Conservation (phyloP, 2,329 filamentous ascomycete genomes). For the Aureobasidium namibiae region DNA sequence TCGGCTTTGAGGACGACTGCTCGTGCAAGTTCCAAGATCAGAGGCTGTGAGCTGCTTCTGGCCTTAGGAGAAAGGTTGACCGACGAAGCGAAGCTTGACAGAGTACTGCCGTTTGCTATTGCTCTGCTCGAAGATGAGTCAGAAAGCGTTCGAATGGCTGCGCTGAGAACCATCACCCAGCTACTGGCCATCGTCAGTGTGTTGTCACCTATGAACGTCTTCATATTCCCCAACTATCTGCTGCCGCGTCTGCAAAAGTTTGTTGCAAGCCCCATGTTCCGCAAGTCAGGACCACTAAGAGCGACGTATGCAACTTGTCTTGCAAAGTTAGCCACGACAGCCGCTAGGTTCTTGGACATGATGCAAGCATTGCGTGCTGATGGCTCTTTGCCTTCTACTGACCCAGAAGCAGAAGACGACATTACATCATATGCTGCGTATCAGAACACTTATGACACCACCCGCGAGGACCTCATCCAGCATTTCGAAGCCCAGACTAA, state of each 20-base stretch:
- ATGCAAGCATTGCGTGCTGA: conserved; percentile 80
- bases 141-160: conserved; percentile 77
- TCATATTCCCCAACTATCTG: conserved; percentile 60
- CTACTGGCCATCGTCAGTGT: conserved; percentile 78
- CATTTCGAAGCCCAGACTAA: conserved; percentile 86
- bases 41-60: conserved; percentile 83
- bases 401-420: conserved; percentile 71
- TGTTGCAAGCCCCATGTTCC: conserved; percentile 41
- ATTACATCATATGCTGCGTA: conserved; percentile 61
- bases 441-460: conserved; percentile 78
- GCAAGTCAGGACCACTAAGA: conserved; percentile 57
- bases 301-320: conserved; percentile 91
- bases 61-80: conserved; percentile 87
- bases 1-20: conserved; percentile 85
- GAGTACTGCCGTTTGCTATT: conserved; percentile 84
- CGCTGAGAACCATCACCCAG: conserved; percentile 79
- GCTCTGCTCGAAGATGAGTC: conserved; percentile 71
- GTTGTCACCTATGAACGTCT: conserved; percentile 67
- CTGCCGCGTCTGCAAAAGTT: conserved; percentile 52
- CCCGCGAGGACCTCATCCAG: conserved; percentile 72
- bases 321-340: conserved; percentile 78
- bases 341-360: conserved; percentile 79
- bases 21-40: conserved; percentile 74
- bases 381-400: conserved; percentile 66
- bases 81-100: conserved; percentile 91